phyloP scores from a whole-genome alignment of 495 filamentous ascomycete genomes.

The Cairneyella variabilis region DNA sequence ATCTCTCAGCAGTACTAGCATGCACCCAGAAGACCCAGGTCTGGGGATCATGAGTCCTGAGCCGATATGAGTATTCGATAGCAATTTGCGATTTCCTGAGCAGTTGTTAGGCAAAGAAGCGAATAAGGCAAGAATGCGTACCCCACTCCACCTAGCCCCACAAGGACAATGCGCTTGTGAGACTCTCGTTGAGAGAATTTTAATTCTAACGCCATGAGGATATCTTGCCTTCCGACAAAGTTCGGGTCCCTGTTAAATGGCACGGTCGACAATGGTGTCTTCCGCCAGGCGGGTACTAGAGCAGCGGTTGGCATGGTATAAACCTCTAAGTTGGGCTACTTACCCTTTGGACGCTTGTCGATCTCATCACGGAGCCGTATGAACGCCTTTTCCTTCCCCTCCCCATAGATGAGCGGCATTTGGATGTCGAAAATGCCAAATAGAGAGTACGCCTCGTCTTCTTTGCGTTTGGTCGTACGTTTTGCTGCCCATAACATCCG shows the following conservation, averaged over 20 bases:
- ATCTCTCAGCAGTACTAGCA: conserved; percentile 31
- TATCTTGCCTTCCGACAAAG: conserved; percentile 39
- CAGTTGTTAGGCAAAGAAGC: not conserved
- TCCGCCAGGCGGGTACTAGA: not conserved
- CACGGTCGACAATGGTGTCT: conserved; percentile 14
- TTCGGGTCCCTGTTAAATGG: conserved; percentile 29
- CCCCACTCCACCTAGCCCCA: conserved; percentile 19
- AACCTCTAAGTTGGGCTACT: not conserved
- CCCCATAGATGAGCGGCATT: too few relatives aligned
- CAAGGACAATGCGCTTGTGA: conserved; percentile 18
- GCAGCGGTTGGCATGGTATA: not conserved
- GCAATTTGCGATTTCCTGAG: conserved; percentile 51
- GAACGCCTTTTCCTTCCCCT: conserved; percentile 12
- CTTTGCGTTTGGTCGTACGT: conserved; percentile 26
- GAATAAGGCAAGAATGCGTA: conserved; percentile 1
- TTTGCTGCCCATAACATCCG: conserved; percentile 32
- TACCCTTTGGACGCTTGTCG: conserved; percentile 6
- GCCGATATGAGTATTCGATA: conserved; percentile 42
- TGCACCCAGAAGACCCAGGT: conserved; percentile 45
- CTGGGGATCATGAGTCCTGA: conserved; percentile 28
- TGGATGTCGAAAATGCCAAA: conserved; percentile 31
- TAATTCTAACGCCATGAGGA: conserved; percentile 31
- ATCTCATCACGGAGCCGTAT: conserved; percentile 18
- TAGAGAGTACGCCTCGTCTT: conserved; percentile 30
- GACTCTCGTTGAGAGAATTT: conserved; percentile 1